These are phyloP conservation scores for Gastrolobium villosum DNA, from an alignment of 306 rosid genomes.

Conservation along the genomic window DNA sequence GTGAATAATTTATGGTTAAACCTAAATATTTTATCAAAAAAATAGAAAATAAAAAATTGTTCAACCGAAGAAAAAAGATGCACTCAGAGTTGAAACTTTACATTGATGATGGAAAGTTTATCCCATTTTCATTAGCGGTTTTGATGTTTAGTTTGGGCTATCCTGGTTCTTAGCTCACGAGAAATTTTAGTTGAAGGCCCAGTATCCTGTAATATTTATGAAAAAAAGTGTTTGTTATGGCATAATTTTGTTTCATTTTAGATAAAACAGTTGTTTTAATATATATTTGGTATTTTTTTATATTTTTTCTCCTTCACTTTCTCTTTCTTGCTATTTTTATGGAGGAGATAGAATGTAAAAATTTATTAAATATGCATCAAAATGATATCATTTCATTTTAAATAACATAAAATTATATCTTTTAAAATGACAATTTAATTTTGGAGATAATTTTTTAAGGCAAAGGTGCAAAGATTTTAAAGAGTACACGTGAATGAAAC, in stretches of 20 bases:
- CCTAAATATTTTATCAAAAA: neutral
- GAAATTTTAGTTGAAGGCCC: neutral
- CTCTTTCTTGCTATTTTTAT: neutral
- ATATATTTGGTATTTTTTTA: too few species aligned
- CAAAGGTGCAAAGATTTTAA: neutral
- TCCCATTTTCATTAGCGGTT: neutral
- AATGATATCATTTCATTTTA: too few species aligned
- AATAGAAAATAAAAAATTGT: neutral
- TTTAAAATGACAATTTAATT: neutral
- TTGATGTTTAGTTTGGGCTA: neutral
- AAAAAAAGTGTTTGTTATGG: too few species aligned
- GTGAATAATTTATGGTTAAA: slow-evolving; percentile 24
- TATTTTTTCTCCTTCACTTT: neutral
- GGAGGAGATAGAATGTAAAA: too few species aligned
- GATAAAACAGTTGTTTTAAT: too few species aligned
- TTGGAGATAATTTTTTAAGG: neutral
- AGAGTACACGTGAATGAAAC: neutral
- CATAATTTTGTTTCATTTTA: too few species aligned
- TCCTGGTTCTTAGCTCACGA: neutral
- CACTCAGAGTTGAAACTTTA: neutral
- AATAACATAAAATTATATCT: too few species aligned
- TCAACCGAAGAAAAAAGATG: neutral
- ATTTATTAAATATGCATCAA: too few species aligned
- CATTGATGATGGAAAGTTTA: neutral
- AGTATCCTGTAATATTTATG: neutral